Conservation (phyloP, 2,329 filamentous ascomycete genomes). For the Aspergillus fumigatiaffinis region DNA sequence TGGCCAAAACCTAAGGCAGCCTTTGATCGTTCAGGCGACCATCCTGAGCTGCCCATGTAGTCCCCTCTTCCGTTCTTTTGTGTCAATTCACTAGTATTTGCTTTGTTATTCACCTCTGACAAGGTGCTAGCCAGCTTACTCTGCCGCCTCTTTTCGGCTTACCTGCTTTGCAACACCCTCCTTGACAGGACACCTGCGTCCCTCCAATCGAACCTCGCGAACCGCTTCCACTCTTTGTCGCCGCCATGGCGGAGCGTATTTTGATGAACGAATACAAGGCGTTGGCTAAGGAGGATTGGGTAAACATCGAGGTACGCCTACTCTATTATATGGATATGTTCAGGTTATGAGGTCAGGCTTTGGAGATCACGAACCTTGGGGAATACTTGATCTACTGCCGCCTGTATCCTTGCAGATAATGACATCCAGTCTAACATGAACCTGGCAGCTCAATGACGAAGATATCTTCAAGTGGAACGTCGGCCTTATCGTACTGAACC, state of each 20-base stretch:
- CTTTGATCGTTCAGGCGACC: neutral
- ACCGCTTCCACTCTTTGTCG: neutral
- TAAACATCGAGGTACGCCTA: slow-evolving; percentile 71
- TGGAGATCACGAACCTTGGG: neutral
- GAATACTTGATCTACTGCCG: neutral
- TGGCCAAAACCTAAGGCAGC: neutral
- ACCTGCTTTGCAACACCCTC: neutral
- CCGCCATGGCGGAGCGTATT: slow-evolving; percentile 64
- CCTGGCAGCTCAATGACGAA: slow-evolving; percentile 65
- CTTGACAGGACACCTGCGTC: neutral
- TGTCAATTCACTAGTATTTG: neutral
- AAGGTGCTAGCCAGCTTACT: neutral
- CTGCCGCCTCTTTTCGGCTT: neutral
- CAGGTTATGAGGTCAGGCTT: neutral
- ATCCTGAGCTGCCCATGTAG: neutral
- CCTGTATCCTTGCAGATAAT: neutral
- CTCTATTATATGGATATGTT: neutral
- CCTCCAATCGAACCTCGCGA: slow-evolving; percentile 3
- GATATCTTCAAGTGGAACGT: slow-evolving; percentile 86
- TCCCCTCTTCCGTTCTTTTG: neutral
- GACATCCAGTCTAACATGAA: neutral
- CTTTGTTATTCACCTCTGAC: neutral
- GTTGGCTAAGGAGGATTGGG: slow-evolving; percentile 87
- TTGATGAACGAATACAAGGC: slow-evolving; percentile 84
- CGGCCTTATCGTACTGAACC: slow-evolving; percentile 86